Evolutionary conservation across 2,329 filamentous ascomycete species (phyloP), one percentile per base, ranked within the genome.

Genomic region (Arthroderma sp.): DNA sequence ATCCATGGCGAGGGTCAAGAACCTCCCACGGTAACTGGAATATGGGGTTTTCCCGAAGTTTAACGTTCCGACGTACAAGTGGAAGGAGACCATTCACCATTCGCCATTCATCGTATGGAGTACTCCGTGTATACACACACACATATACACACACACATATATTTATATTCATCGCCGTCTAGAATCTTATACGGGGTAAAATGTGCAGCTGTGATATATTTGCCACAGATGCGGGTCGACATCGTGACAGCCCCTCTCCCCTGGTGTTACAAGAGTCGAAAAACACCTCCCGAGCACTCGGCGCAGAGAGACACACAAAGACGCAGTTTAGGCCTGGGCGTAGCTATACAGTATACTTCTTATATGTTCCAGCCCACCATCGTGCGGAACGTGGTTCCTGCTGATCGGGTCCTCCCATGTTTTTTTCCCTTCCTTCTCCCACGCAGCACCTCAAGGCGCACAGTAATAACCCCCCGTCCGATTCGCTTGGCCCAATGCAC

Each of bases 341-440:
- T 51, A 33, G 47, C 47, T 51, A 51, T 51, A 51, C 25, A 28
- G 23, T 23, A 31, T 33, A 25, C 41, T 15, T 23, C 41, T 21
- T 47, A 47, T 47, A 47, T 47, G 41, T 25, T 47, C 41, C 41
- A 47, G 41, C 19, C 9, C 21, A 17, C n/a, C 17, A 21, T 23
- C 41, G 23, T 33, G 47, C 25, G 28, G 47, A 51, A 51, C 47
- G 47, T 51, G 47, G 47, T 51, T 51, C 47, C 47, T 51, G 47
- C 47, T 51, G 47, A 51, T 51, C 47, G 47, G 47, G 28, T 33
- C 47, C 47, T 51, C 47, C 39, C 25, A 31, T 33, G 28, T 11
- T 19, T 51, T 28, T 49, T 6, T 2, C 11, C 43, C 25, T 9
- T 31, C 21, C 13, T 28, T 51, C 25, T 33, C 47, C 28, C 13